Evolutionary conservation across 257 asterid genomes (phyloP).

Genomic region (Plantago major): DNA sequence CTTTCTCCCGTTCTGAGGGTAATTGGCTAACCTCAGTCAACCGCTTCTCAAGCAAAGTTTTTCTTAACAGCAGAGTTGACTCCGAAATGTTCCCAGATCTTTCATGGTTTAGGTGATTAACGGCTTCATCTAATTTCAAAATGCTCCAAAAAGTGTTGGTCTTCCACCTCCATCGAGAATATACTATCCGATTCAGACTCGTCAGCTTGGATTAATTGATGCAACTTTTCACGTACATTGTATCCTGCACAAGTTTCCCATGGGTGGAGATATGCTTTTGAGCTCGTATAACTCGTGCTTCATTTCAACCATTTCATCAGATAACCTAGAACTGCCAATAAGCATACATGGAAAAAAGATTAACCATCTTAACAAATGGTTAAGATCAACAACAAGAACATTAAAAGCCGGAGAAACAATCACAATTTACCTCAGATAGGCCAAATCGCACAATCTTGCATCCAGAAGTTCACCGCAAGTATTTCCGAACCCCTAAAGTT

Average conservation of each 20-base stretch:
- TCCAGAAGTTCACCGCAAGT: too few species aligned
- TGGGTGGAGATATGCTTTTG: conserved; percentile 88
- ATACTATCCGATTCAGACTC: conserved; percentile 42
- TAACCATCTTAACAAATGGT: too few species aligned
- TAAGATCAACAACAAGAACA: background rate
- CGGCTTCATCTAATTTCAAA: conserved; percentile 87
- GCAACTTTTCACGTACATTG: conserved; percentile 71
- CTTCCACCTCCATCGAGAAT: conserved; percentile 49
- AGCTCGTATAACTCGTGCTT: conserved; percentile 87
- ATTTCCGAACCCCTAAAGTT: too few species aligned
- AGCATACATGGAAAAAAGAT: background rate
- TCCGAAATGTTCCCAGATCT: conserved; percentile 46
- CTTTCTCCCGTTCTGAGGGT: conserved; percentile 79
- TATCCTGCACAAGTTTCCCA: conserved; percentile 79
- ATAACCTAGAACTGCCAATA: conserved; percentile 50
- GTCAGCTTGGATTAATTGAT: conserved; percentile 54
- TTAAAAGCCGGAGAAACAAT: background rate
- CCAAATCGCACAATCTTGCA: too few species aligned
- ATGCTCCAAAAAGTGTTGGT: conserved; percentile 68
- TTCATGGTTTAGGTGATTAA: conserved; percentile 59
- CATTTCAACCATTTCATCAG: conserved; percentile 90
- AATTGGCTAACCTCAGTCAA: conserved; percentile 74
- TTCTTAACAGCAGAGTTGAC: conserved; percentile 64
- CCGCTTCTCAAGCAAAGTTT: conserved; percentile 71
- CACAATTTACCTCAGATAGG: background rate